A percentile compares a stretch with the other conserved stretches of the same genome.
Evolutionary conservation across 257 asterid species (phyloP).

Genomic region (Ocimum tenuiflorum): DNA sequence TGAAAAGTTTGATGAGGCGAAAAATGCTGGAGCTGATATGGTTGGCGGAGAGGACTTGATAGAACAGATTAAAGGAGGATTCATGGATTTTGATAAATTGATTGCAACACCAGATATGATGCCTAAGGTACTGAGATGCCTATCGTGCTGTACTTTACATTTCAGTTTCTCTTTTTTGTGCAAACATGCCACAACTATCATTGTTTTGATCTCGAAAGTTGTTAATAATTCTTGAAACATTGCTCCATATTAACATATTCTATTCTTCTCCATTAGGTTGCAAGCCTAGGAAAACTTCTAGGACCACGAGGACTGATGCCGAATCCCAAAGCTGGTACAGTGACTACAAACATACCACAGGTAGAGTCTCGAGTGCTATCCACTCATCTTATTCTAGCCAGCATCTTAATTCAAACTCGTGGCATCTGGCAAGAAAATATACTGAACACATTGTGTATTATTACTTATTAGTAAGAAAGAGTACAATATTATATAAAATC

Average conservation of each 20-base stretch:
- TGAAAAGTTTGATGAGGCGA: conserved; percentile 94
- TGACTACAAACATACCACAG: conserved; percentile 92
- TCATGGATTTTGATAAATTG: conserved; percentile 89
- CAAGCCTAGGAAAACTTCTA: conserved; percentile 76
- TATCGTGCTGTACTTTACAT: not conserved
- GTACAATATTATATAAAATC: too few species aligned
- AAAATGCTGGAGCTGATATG: conserved; percentile 93
- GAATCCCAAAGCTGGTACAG: conserved; percentile 97
- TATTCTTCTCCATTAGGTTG: conserved; percentile 52
- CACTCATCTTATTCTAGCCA: not conserved
- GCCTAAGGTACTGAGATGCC: conserved; percentile 64
- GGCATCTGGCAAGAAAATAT: not conserved
- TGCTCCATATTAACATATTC: conserved; percentile 1
- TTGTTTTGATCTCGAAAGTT: not conserved
- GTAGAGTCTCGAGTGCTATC: conserved; percentile 30
- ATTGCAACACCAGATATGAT: conserved; percentile 99
- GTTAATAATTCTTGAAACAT: not conserved
- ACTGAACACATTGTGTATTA: not conserved
- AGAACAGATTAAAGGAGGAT: conserved; percentile 81
- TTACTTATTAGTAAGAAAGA: not conserved
- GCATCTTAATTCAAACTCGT: not conserved
- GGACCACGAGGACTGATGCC: conserved; percentile 99
- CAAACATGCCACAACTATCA: too few species aligned
- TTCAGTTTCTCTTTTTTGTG: not conserved
- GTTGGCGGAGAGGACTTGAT: conserved; percentile 98